These are phyloP conservation scores for Kazachstania kunashirensis DNA, from an alignment of 805 yeast species.

Conservation along the genomic window DNA sequence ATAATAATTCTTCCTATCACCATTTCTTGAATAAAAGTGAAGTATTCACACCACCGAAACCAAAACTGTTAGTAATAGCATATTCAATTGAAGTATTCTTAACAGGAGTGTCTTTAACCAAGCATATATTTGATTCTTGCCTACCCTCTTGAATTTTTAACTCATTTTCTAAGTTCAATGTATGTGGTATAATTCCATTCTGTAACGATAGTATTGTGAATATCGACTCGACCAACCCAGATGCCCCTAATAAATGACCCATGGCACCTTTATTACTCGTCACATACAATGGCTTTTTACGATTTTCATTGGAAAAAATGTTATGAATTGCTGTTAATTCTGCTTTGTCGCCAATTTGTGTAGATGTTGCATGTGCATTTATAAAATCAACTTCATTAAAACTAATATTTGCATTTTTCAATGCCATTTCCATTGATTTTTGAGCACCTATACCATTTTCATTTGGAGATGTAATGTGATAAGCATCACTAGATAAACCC, in stretches of 20 bases:
- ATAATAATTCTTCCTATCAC: not conserved
- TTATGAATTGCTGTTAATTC: conserved; percentile 64
- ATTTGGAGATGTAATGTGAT: conserved; percentile 87
- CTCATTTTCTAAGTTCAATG: conserved; percentile 50
- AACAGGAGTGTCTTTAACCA: conserved; percentile 43
- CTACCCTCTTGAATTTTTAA: not conserved
- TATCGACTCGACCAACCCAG: conserved; percentile 88
- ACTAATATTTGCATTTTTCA: conserved; percentile 40
- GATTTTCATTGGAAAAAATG: conserved; percentile 16
- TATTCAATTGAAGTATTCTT: conserved; percentile 34
- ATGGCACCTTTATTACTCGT: conserved; percentile 86
- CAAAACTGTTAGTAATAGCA: conserved; percentile 85
- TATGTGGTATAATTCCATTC: conserved; percentile 60
- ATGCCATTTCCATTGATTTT: conserved; percentile 72
- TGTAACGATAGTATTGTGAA: conserved; percentile 63
- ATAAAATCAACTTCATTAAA: conserved; percentile 56
- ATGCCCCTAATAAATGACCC: conserved; percentile 92
- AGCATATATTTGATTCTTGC: conserved; percentile 35
- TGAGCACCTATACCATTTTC: conserved; percentile 77
- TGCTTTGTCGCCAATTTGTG: conserved; percentile 79
- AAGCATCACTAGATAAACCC: conserved; percentile 86
- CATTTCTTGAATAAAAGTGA: conserved; percentile 46
- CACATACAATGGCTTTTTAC: conserved; percentile 34
- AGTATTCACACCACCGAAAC: conserved; percentile 95
- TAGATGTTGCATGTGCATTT: conserved; percentile 96